Conservation (phyloP, 805 yeast genomes). For the Martiniozyma abietophila region DNA sequence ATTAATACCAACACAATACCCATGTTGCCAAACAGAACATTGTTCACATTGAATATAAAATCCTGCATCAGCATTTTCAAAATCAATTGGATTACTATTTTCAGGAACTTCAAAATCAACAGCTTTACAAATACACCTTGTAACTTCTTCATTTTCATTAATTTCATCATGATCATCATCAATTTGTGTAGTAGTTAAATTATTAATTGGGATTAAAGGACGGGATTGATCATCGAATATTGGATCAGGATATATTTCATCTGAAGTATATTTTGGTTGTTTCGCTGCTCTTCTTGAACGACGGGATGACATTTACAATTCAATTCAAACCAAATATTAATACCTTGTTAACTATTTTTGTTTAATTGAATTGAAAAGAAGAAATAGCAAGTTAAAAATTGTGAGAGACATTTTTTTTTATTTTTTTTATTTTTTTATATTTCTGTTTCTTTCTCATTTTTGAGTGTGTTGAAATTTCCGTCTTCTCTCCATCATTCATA, state of each 20-base stretch:
- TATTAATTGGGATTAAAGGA: background rate
- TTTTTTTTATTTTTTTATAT: no score
- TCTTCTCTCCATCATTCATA: no score
- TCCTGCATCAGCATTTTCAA: conserved; percentile 42
- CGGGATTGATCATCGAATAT: conserved; percentile 2
- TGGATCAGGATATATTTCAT: conserved; percentile 13
- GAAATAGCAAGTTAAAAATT: no score
- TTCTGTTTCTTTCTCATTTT: no score
- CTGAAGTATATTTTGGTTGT: conserved; percentile 14
- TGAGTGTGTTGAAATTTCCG: no score
- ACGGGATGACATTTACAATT: conserved; percentile 26
- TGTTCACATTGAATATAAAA: conserved; percentile 77
- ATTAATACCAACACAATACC: conserved; percentile 82
- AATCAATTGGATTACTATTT: conserved; percentile 19
- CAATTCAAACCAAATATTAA: no score
- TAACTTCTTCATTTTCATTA: conserved; percentile 33
- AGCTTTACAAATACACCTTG: conserved; percentile 48
- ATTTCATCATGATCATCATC: conserved; percentile 22
- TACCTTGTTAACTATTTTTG: no score
- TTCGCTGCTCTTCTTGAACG: conserved; percentile 22
- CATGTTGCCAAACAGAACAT: conserved; percentile 97
- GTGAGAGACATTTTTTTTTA: no score
- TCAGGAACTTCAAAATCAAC: conserved; percentile 32
- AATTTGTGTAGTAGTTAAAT: conserved; percentile 7
- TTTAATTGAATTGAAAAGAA: no score